Evolutionary conservation across 2,329 filamentous ascomycete genomes (phyloP), one percentile per base, ranked within the genome.

Genomic region (Cyphellophora europaea): DNA sequence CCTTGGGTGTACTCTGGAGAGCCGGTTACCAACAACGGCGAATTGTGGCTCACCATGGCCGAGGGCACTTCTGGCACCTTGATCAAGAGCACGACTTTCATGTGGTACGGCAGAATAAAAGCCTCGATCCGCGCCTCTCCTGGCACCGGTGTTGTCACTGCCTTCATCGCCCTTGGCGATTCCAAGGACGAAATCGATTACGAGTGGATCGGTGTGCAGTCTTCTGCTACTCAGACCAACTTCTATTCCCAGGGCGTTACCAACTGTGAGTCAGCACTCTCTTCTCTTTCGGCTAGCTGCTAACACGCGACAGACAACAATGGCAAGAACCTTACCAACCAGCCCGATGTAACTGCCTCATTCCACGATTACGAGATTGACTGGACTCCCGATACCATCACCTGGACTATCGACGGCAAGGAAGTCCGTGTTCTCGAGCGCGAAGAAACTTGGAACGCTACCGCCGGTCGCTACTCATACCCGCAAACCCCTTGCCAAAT

Each of bases 151-250:
- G 91, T 98, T 14, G 82, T 98, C n/a, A 93, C 87, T 2, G 89
- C 87, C 18, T 98, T 98, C 57, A 98, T 98, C 57, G 69, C 96
- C 54, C 77, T 95, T 60, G 88, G 83, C 21, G 89, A 96, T 53
- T 82, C 93, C 53, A 93, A 95, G 71, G 91, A 98, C 54, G 91
- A 98, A 62, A 94, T 98, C 52, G 91, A 98, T 65, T 96, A 86
- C 57, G 91, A 98, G 59, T 96, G 82, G 57, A 74, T 98, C 36
- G 91, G 91, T 47, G 73, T 73, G 29, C 84, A 95, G 53, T 67
- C 93, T 43, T 54, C 67, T 30, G 74, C 71, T 43, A 84, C 82
- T 12, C 88, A 98, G 67, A 91, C 87, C 56, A 98, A 98, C 67
- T 98, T 79, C 69, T 98, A 95, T 65, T 95, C 82, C 65, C 88